Base-by-base conservation (phyloP, 73 alveolate species). In the Paramecium bursaria region DNA sequence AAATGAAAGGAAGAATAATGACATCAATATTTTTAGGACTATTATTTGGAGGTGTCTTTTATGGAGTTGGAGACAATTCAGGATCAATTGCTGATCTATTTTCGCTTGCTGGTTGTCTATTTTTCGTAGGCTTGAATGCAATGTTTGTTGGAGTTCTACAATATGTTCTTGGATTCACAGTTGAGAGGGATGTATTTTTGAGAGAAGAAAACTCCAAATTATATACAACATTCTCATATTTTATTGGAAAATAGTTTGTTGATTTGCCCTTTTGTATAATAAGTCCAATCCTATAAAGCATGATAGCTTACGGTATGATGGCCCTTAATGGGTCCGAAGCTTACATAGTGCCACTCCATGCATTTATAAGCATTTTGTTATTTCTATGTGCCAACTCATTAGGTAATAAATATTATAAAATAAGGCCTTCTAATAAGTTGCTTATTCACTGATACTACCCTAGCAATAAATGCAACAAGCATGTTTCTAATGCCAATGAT, bases 121-220 rank as follows among this genome's bases (percentile, higher is more conserved):
- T 17, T 50, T 85, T 75, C 29, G 27, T 22, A 2, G 46, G 42
- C 1, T 23, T 88, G 2, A 50, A 46, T 46, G 21, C 23, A 3
- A 52, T 74, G 3, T 61, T 90, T 55, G 31, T 42, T 27, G 31
- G 60, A 17, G 22, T 35, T 9, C 42, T 47, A 60, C 50, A 73
- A 2, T 23, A 67, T 13, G 46, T 89, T 0, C 13, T 89, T 44
- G 26, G 85, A 15, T 86, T 90, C 54, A 53, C 87, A 2, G 14
- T 54, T 5, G 94, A 88, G 46, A 88, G 96, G 60, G 86, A 75
- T 31, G 61, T 91, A 1, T 91, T 91, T 57, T 75, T 91, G 44
- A 87, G 93, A 88, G 96, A 91, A 35, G 75, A 85, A 4, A 80
- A 90, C 9, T 60, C 89, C 0, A 88, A 88, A 57, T 21, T 74